phyloP scores from a whole-genome alignment of 352 stramenopile species.

The Globisporangium viniferum region DNA sequence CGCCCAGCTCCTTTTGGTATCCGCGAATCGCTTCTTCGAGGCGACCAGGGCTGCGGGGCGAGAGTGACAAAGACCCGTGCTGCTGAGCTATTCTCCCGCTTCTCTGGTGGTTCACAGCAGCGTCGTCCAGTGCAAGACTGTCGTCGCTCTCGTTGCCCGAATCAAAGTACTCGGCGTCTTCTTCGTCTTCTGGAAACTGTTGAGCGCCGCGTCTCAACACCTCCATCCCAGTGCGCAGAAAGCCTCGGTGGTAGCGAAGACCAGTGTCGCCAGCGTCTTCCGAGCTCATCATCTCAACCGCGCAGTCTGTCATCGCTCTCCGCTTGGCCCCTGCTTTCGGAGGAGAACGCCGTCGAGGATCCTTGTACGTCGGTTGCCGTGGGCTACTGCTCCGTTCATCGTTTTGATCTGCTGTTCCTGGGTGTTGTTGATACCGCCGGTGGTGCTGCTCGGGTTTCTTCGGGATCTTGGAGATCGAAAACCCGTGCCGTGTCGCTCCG shows the following conservation, averaged over 20 bases:
- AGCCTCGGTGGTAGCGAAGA: conserved; percentile 45
- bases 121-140: background rate
- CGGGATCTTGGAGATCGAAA: background rate
- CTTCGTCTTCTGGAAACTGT: conserved; percentile 14
- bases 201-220: conserved; percentile 28
- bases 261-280: conserved; percentile 9
- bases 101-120: background rate
- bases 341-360: conserved; percentile 5
- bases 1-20: conserved; percentile 23
- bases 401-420: conserved; percentile 21
- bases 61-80: background rate
- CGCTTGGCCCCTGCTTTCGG: background rate
- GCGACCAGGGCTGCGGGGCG: conserved; percentile 26
- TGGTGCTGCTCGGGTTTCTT: conserved; percentile 6
- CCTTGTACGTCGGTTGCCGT: conserved; percentile 1
- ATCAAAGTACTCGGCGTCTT: conserved; percentile 8
- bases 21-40: conserved; percentile 36
- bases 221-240: conserved; percentile 61
- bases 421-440: conserved; percentile 4
- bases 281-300: background rate
- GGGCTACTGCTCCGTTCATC: conserved; percentile 29
- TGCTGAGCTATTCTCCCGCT: background rate
- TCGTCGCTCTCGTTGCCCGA: conserved; percentile 6
- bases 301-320: background rate
- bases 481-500: conserved; percentile 6